Percentiles rank a stretch among this genome's conserved stretches.
phyloP scores from a whole-genome alignment of 495 filamentous ascomycete genomes.

The Talaromyces proteolyticus region DNA sequence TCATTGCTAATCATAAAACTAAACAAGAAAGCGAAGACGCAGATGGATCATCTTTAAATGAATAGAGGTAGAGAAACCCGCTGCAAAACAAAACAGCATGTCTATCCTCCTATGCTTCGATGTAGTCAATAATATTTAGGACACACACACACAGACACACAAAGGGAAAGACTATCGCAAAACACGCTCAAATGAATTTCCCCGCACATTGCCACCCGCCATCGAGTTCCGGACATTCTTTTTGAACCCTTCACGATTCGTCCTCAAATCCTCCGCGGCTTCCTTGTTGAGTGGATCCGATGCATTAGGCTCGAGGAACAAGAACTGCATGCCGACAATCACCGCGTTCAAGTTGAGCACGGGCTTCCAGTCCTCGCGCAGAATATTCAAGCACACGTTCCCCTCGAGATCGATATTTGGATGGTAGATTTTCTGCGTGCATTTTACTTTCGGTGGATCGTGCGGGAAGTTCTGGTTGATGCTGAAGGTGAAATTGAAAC shows the following conservation, averaged over 20 bases:
- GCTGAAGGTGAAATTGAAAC: constrained; percentile 83
- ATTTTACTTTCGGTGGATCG: constrained; percentile 96
- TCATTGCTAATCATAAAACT: background rate
- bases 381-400: constrained; percentile 95
- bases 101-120: background rate
- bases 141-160: background rate
- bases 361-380: constrained; percentile 98
- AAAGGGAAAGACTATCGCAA: constrained; percentile 23
- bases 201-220: constrained; percentile 72
- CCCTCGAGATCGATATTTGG: constrained; percentile 92
- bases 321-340: constrained; percentile 92
- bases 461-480: constrained; percentile 96
- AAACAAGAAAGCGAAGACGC: constrained; percentile 1
- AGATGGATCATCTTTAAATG: too few species aligned
- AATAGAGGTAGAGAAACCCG: background rate
- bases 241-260: constrained; percentile 81
- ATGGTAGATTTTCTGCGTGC: constrained; percentile 97
- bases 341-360: constrained; percentile 95
- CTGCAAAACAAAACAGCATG: background rate
- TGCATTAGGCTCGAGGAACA: constrained; percentile 96
- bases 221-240: constrained; percentile 81
- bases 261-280: constrained; percentile 85
- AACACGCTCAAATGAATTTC: constrained; percentile 69
- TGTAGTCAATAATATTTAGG: background rate
- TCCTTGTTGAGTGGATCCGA: constrained; percentile 98